phyloP scores from a whole-genome alignment of 148 eudicot species.

The Vaccinium vitisidaea region DNA sequence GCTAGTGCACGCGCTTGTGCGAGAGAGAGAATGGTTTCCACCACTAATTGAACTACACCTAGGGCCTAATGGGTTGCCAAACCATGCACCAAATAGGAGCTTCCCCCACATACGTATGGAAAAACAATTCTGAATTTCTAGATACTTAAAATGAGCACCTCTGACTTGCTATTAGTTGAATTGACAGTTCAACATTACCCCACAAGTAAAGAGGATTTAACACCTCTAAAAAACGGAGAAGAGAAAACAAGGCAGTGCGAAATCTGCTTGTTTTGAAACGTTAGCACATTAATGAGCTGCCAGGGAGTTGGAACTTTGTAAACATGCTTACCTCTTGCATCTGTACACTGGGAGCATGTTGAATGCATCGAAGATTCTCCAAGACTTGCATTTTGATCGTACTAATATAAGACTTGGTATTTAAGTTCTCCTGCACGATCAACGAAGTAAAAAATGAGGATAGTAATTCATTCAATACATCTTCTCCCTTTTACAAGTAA shows the following conservation, averaged over 20 bases:
- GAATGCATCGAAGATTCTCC: conserved; percentile 91
- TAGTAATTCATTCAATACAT: neutral
- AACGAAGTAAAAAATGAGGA: conserved; percentile 18
- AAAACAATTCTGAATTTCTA: neutral
- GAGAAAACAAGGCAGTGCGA: neutral
- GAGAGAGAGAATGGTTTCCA: neutral
- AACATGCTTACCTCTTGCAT: conserved; percentile 80
- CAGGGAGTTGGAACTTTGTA: neutral
- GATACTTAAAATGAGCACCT: neutral
- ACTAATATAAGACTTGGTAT: conserved; percentile 83
- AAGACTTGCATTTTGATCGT: conserved; percentile 88
- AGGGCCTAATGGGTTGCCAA: neutral
- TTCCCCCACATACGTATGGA: neutral
- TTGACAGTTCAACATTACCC: neutral
- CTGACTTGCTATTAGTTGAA: neutral
- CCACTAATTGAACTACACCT: neutral
- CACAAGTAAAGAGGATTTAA: neutral
- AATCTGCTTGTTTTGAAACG: neutral
- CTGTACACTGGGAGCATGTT: conserved; percentile 97
- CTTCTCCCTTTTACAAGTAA: neutral
- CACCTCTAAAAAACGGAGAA: neutral
- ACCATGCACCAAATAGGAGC: neutral
- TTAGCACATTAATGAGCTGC: neutral
- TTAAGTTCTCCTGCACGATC: conserved; percentile 72
- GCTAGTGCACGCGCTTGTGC: neutral